Conservation (phyloP, 2,329 filamentous ascomycete genomes). For the Cercospora zeina region DNA sequence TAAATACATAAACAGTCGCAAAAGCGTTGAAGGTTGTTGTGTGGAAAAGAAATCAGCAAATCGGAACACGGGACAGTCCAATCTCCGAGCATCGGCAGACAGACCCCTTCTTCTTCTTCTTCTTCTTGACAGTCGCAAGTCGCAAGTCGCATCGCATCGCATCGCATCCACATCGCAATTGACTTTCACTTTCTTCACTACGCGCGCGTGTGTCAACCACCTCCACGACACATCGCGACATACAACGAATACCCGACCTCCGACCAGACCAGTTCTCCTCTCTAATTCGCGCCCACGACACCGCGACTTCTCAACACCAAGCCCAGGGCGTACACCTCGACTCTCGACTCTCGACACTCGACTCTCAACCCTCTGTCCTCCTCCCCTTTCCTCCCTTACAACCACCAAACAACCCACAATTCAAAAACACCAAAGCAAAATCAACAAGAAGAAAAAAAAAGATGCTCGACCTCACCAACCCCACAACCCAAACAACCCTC, state of each 20-base stretch:
- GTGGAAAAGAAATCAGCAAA: neutral
- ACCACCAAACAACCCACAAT: neutral
- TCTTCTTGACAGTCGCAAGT: too few relatives aligned
- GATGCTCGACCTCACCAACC: conserved; percentile 9
- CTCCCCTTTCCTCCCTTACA: neutral
- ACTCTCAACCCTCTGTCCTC: neutral
- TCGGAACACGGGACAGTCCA: neutral
- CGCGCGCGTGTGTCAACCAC: too few relatives aligned
- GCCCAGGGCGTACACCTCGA: too few relatives aligned
- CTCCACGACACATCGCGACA: too few relatives aligned
- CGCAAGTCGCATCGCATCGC: neutral
- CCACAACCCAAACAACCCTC: conserved; percentile 1
- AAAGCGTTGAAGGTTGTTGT: neutral
- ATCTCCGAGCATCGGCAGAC: neutral
- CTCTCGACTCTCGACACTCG: too few relatives aligned
- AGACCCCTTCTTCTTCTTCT: neutral
- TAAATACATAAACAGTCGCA: neutral
- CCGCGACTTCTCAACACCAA: too few relatives aligned
- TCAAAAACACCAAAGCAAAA: too few relatives aligned
- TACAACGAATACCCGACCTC: too few relatives aligned
- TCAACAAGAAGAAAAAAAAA: neutral
- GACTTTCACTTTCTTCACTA: too few relatives aligned
- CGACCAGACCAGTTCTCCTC: too few relatives aligned
- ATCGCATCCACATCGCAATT: neutral
- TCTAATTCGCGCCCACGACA: too few relatives aligned